Evolutionary conservation across 768 basidiomycete species (phyloP).

Genomic region (Pisolithus marmoratus): DNA sequence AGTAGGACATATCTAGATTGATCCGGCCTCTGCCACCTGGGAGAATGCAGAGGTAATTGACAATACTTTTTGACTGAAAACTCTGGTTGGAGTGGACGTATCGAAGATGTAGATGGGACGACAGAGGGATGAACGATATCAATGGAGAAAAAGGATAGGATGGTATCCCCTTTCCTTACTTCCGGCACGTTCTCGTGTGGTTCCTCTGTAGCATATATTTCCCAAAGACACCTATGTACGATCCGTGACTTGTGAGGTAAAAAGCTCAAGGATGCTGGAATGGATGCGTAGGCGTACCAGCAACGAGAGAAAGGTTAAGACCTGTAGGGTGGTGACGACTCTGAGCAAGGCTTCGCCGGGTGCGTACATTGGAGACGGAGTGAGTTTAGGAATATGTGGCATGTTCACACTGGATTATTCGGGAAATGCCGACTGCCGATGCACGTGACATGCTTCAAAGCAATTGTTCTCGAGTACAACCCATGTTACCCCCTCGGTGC

Average conservation of each 20-base stretch:
- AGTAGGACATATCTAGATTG: slow-evolving; percentile 54
- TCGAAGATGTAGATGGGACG: no score
- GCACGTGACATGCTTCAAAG: no score
- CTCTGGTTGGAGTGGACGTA: neutral
- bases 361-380: slow-evolving; percentile 80
- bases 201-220: slow-evolving; percentile 67
- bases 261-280: neutral
- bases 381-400: slow-evolving; percentile 87
- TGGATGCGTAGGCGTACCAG: slow-evolving; percentile 44
- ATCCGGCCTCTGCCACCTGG: slow-evolving; percentile 89
- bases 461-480: no score
- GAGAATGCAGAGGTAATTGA: slow-evolving; percentile 83
- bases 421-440: no score
- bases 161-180: slow-evolving; percentile 76
- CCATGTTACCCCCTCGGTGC: no score
- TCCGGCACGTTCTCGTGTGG: slow-evolving; percentile 57
- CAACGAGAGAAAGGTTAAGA: slow-evolving; percentile 77
- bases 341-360: slow-evolving; percentile 57
- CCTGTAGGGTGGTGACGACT: slow-evolving; percentile 48
- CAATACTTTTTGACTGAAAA: slow-evolving; percentile 81
- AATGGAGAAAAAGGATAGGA: slow-evolving; percentile 95
- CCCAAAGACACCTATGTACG: slow-evolving; percentile 84
- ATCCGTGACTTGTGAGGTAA: neutral
- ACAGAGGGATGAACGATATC: slow-evolving; percentile 66
- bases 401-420: no score